Base-by-base conservation (phyloP, 1,284 basidiomycete species). In the Inonotus obliquus region DNA sequence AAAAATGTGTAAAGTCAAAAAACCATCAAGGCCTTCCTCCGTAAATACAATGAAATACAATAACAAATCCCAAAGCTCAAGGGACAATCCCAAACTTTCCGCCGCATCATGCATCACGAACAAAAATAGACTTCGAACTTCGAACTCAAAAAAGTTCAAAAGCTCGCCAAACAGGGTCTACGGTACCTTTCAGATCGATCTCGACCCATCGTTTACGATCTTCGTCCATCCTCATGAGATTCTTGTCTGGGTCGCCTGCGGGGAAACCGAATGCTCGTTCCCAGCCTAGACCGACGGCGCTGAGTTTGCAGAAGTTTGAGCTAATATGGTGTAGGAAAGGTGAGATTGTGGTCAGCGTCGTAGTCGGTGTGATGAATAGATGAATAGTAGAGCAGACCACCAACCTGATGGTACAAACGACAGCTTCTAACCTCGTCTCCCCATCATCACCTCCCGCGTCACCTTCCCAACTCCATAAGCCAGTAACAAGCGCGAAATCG, bases 231-330 rank as follows among this genome's bases (percentile, higher is more conserved):
- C 13, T 21, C 53, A 60, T 60, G 13, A 45, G 5, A 27, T 35
- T 45, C 38, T 17, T 54, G 45, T 58, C 61, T 19, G 32, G 54
- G 32, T 61, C 59, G 11, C 71, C 64, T 7, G 84, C 84, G 69
- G 77, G 75, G 48, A 73, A 73, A 0, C 84, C 84, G 66, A 88
- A 87, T 0, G 86, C 82, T n/a, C 76, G 74, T 6, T 81, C 77
- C 83, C 85, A 89, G 6, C 83, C 85, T 14, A 86, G 69, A 3
- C 81, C 85, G 35, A 86, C 73, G 2, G 84, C 84, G 27, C 83
- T 74, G 60, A 86, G 65, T 60, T 76, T 80, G 70, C 87, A 88
- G 2, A 85, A 72, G 61, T 80, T 84, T 4, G 86, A 88, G 61
- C 86, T 89, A 66, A 59, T 32, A 32, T 9, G 32, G 32, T 9